Percentiles rank a stretch among this genome's conserved stretches.
Evolutionary conservation across 1,284 basidiomycete genomes (phyloP).

Genomic region (Tylopilus sp.): DNA sequence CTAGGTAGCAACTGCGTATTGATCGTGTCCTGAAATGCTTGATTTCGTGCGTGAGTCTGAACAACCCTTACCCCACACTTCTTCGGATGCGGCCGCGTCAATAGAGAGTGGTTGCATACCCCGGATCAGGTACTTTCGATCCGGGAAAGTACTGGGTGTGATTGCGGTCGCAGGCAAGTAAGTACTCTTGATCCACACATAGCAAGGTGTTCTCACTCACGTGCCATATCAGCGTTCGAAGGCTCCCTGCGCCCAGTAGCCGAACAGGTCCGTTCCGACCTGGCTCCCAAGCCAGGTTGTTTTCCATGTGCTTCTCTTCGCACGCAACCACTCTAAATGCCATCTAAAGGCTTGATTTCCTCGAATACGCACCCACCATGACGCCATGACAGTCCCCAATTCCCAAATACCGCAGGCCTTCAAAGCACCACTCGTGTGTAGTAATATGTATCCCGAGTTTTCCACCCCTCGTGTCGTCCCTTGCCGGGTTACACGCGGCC

Average conservation of each 20-base stretch:
- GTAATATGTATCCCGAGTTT: neutral
- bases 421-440: neutral
- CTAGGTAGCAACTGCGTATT: no score
- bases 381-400: neutral
- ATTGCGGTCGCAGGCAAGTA: neutral
- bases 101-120: neutral
- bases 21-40: no score
- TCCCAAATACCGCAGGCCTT: constrained; percentile 2
- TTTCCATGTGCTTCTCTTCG: constrained; percentile 4
- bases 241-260: neutral
- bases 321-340: constrained; percentile 14
- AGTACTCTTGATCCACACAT: no score
- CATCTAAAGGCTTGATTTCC: constrained; percentile 10
- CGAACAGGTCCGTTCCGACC: neutral
- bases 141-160: neutral
- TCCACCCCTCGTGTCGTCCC: neutral
- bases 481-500: constrained; percentile 1
- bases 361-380: neutral
- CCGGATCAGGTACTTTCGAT: constrained; percentile 3
- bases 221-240: neutral
- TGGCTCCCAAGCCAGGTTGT: constrained; percentile 1
- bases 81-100: constrained; percentile 1
- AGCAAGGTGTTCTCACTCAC: neutral
- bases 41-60: no score
- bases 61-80: constrained; percentile 2